Conservation (phyloP, 495 filamentous ascomycete species). For the Talaromyces borbonicus region DNA sequence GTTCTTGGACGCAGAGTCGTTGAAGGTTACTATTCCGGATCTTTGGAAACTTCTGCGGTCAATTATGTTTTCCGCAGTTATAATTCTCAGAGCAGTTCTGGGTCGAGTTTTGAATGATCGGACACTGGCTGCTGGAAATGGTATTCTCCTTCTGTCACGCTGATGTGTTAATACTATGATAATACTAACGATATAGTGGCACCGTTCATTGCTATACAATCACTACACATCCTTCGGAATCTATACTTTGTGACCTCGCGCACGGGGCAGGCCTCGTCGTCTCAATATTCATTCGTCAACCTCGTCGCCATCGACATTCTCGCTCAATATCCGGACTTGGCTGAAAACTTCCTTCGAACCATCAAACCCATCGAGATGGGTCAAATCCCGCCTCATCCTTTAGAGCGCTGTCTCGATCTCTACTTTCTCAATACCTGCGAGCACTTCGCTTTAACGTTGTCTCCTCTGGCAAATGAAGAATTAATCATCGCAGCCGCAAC, state of each 20-base stretch:
- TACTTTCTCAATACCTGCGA: slow-evolving; percentile 89
- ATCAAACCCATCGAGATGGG: slow-evolving; percentile 49
- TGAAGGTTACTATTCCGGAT: slow-evolving; percentile 57
- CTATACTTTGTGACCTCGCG: slow-evolving; percentile 83
- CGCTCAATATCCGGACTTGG: slow-evolving; percentile 57
- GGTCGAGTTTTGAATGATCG: slow-evolving; percentile 53
- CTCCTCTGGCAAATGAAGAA: slow-evolving; percentile 55
- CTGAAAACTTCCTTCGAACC: slow-evolving; percentile 58
- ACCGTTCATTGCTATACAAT: slow-evolving; percentile 63
- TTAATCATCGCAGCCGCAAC: slow-evolving; percentile 64
- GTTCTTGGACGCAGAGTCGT: slow-evolving; percentile 59
- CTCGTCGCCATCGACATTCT: slow-evolving; percentile 86
- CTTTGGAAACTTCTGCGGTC: slow-evolving; percentile 80
- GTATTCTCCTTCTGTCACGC: slow-evolving; percentile 29
- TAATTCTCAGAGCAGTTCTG: slow-evolving; percentile 63
- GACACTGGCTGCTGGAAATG: slow-evolving; percentile 40
- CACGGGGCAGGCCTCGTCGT: slow-evolving; percentile 61
- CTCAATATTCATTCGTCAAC: slow-evolving; percentile 76
- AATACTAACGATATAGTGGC: slow-evolving; percentile 33
- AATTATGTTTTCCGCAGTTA: slow-evolving; percentile 68
- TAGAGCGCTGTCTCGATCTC: slow-evolving; percentile 72
- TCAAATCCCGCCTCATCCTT: slow-evolving; percentile 60
- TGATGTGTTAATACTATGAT: not conserved
- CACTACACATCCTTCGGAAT: slow-evolving; percentile 69
- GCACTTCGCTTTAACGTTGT: slow-evolving; percentile 66